These are phyloP conservation scores for Alternaria sp. DNA, from an alignment of 2,329 filamentous ascomycete species.

Conservation along the genomic window DNA sequence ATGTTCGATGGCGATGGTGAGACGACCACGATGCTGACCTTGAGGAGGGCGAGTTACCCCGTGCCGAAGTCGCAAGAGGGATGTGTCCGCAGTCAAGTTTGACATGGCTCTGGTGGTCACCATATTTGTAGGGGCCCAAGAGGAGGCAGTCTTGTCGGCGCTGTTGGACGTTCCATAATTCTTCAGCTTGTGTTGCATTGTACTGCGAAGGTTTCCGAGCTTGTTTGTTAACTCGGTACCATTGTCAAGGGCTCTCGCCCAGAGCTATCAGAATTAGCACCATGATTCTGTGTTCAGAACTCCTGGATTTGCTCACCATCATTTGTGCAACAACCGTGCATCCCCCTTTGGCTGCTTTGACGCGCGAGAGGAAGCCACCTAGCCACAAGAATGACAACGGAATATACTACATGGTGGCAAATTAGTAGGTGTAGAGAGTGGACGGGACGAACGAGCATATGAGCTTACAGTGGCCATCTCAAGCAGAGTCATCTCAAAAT, in stretches of 20 bases:
- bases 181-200: no score
- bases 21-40: neutral
- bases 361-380: neutral
- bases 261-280: neutral
- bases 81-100: no score
- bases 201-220: neutral
- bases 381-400: neutral
- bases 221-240: neutral
- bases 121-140: neutral
- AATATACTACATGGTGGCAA: neutral
- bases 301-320: neutral
- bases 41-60: neutral
- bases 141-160: neutral
- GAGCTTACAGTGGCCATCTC: neutral
- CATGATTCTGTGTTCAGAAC: neutral
- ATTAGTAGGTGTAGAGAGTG: neutral
- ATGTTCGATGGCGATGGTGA: constrained; percentile 6
- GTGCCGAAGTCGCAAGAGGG: neutral
- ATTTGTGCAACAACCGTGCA: neutral
- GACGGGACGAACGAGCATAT: neutral
- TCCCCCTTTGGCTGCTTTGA: neutral
- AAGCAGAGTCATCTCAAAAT: neutral
- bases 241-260: neutral
- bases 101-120: no score
- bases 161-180: neutral